Evolutionary conservation across 768 basidiomycete genomes (phyloP).

Genomic region (Russula olivacea): DNA sequence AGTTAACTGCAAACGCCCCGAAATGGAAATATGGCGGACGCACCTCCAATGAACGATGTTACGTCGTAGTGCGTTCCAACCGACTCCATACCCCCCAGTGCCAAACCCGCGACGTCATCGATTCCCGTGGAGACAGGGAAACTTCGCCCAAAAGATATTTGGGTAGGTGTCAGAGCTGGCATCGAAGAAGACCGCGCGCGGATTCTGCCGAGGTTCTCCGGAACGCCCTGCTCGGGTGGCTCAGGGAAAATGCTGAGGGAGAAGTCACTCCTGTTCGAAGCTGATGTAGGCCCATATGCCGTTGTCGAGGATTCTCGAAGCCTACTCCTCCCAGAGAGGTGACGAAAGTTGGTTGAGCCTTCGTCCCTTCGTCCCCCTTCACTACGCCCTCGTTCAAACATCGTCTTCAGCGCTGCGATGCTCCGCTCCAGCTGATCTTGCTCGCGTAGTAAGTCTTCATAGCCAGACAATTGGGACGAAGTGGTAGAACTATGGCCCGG

Average conservation of each 20-base stretch:
- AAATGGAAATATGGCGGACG: conserved; percentile 27
- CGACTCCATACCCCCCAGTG: conserved; percentile 34
- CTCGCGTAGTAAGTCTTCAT: conserved; percentile 46
- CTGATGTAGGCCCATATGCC: conserved; percentile 16
- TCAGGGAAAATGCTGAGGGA: conserved; percentile 67
- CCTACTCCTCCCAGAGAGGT: not conserved
- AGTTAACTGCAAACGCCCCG: not conserved
- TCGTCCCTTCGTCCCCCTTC: not conserved
- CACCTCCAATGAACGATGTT: conserved; percentile 63
- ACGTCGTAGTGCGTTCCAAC: conserved; percentile 58
- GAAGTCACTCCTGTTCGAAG: conserved; percentile 42
- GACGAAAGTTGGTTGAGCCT: not conserved
- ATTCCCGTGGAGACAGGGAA: conserved; percentile 21
- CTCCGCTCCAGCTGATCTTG: conserved; percentile 60
- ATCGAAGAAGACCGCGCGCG: not conserved
- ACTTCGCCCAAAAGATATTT: conserved; percentile 27
- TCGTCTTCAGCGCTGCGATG: conserved; percentile 48
- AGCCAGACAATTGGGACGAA: conserved; percentile 29
- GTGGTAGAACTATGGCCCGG: not conserved
- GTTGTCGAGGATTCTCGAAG: conserved; percentile 15
- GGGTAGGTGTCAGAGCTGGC: conserved; percentile 24
- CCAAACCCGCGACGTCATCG: not conserved
- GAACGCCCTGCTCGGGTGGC: conserved; percentile 40
- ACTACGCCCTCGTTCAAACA: conserved; percentile 31
- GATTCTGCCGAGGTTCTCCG: not conserved